Percentiles rank a stretch among this genome's conserved stretches.
phyloP scores from a whole-genome alignment of 805 yeast species.

The Pichia nakasei region DNA sequence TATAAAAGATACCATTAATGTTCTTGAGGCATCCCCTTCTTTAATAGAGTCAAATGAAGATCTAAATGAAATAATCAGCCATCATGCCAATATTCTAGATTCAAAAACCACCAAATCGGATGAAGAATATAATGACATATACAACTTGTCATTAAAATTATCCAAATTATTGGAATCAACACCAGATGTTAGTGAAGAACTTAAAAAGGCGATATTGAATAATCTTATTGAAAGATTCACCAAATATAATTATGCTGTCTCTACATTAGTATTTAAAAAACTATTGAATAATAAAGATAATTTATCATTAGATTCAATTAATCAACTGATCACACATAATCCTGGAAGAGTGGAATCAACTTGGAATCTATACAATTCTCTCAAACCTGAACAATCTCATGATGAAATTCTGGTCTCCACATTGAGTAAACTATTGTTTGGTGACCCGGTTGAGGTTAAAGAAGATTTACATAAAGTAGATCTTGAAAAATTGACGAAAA shows the following conservation, averaged over 20 bases:
- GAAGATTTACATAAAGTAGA: conserved; percentile 16
- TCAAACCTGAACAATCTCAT: conserved; percentile 4
- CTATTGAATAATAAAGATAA: conserved; percentile 3
- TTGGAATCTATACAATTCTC: conserved; percentile 23
- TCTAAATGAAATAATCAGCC: conserved; percentile 6
- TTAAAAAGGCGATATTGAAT: conserved; percentile 16
- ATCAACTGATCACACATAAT: conserved; percentile 24
- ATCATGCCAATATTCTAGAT: conserved; percentile 8
- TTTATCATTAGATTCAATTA: conserved; percentile 12
- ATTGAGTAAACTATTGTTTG: conserved; percentile 16
- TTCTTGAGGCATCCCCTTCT: background rate
- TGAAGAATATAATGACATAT: conserved; percentile 10
- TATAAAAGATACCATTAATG: conserved; percentile 3
- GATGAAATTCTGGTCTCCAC: conserved; percentile 12
- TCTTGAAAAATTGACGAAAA: conserved; percentile 8
- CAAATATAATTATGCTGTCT: conserved; percentile 20
- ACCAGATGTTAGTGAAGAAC: conserved; percentile 7
- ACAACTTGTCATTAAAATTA: conserved; percentile 8
- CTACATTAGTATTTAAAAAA: conserved; percentile 13
- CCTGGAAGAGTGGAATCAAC: conserved; percentile 30
- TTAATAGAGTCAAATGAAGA: background rate
- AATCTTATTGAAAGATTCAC: conserved; percentile 19
- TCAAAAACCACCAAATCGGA: background rate
- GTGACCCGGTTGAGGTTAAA: conserved; percentile 17
- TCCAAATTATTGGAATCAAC: conserved; percentile 8